Conservation (phyloP, 306 rosid species). For the Prunus mira region DNA sequence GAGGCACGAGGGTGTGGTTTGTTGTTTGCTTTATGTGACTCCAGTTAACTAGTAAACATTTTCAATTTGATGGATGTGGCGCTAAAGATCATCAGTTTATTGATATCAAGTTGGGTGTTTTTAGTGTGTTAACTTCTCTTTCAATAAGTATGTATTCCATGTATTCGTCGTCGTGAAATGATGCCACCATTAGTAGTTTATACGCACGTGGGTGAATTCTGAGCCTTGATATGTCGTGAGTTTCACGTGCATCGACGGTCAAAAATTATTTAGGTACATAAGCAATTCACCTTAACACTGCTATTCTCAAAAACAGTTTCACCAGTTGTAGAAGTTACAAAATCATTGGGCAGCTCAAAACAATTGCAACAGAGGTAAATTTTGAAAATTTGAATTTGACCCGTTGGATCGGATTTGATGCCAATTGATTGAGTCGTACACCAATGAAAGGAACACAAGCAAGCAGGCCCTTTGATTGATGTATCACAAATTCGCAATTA, state of each 20-base stretch:
- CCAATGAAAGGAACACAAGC: too few relatives aligned
- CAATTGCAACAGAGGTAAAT: background rate
- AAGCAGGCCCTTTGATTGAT: too few relatives aligned
- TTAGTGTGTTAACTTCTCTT: background rate
- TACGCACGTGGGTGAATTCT: accelerated
- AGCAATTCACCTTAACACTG: too few relatives aligned
- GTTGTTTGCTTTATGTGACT: background rate
- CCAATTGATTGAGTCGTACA: background rate
- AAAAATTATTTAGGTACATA: too few relatives aligned
- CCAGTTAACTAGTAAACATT: background rate
- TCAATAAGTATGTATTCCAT: too few relatives aligned
- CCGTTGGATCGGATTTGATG: background rate
- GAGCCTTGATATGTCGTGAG: too few relatives aligned
- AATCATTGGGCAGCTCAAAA: background rate
- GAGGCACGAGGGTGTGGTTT: background rate
- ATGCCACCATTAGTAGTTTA: background rate
- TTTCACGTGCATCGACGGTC: too few relatives aligned
- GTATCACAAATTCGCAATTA: too few relatives aligned
- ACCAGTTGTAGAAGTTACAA: too few relatives aligned
- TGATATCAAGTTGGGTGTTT: background rate
- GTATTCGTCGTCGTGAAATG: background rate
- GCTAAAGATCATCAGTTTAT: background rate
- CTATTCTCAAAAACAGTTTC: too few relatives aligned
- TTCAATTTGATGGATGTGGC: background rate
- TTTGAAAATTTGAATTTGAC: background rate